phyloP scores from a whole-genome alignment of 75 land plant species.

The Pinus taeda region DNA sequence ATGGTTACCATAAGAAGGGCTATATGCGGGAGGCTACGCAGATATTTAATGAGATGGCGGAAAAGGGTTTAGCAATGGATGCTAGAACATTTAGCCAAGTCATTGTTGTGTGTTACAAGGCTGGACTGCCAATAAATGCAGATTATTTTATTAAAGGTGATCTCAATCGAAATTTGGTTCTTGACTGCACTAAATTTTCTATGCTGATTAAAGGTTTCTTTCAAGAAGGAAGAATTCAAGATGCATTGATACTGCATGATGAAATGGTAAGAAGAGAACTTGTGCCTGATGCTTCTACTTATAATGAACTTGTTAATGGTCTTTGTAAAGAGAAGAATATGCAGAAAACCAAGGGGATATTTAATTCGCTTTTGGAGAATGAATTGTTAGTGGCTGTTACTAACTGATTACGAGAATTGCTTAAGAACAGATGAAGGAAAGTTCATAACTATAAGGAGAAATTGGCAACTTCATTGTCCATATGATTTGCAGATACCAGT shows the following conservation, averaged over 20 bases:
- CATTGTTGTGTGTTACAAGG: not conserved
- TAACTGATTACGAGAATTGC: too few relatives aligned
- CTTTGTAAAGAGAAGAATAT: not conserved
- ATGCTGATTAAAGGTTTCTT: not conserved
- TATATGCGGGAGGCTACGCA: conserved; percentile 15
- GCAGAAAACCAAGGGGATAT: too few relatives aligned
- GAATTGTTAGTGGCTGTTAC: too few relatives aligned
- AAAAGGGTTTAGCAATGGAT: not conserved
- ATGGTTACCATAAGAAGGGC: conserved; percentile 18
- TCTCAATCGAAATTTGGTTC: not conserved
- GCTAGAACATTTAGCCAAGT: not conserved
- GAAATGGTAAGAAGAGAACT: not conserved
- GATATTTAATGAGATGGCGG: conserved; percentile 3
- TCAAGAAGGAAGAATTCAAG: not conserved
- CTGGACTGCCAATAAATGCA: not conserved
- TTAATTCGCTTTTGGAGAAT: too few relatives aligned
- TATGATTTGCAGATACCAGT: too few relatives aligned
- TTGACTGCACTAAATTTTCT: not conserved
- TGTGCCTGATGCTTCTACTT: not conserved
- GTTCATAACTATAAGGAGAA: too few relatives aligned
- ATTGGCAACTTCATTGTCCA: too few relatives aligned
- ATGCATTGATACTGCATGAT: not conserved
- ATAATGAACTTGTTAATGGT: not conserved
- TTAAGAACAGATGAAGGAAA: too few relatives aligned
- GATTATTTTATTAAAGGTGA: not conserved